phyloP scores from a whole-genome alignment of 805 yeast species.

The Starmera caribaea region DNA sequence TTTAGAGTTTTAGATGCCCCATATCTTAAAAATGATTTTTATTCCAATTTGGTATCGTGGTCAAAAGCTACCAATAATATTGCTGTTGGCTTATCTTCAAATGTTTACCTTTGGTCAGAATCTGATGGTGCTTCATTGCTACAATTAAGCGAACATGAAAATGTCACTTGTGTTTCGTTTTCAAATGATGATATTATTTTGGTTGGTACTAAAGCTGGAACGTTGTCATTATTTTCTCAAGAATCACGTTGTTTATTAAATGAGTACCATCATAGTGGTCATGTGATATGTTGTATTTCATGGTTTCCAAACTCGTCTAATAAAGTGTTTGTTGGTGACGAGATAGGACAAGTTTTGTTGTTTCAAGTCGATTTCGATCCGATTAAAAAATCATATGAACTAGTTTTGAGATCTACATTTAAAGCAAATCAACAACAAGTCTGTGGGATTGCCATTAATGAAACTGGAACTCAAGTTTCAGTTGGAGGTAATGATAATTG shows the following conservation, averaged over 20 bases:
- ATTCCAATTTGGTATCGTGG: slow-evolving; percentile 72
- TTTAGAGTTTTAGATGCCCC: slow-evolving; percentile 59
- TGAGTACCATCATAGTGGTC: slow-evolving; percentile 19
- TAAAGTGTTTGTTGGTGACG: slow-evolving; percentile 55
- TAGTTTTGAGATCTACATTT: slow-evolving; percentile 21
- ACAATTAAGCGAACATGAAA: slow-evolving; percentile 27
- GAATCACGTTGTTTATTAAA: slow-evolving; percentile 4
- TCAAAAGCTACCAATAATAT: slow-evolving; percentile 37
- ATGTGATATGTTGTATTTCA: slow-evolving; percentile 44
- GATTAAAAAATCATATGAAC: slow-evolving; percentile 6
- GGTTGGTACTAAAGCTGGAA: slow-evolving; percentile 52
- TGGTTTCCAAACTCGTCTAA: slow-evolving; percentile 41
- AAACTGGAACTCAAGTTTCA: slow-evolving; percentile 48
- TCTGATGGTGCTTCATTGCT: slow-evolving; percentile 35
- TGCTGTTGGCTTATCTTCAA: slow-evolving; percentile 56
- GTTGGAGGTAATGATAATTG: slow-evolving; percentile 81
- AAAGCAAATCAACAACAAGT: slow-evolving; percentile 48
- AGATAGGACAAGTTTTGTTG: slow-evolving; percentile 44
- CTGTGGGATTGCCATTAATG: slow-evolving; percentile 56
- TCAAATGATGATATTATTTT: slow-evolving; percentile 37
- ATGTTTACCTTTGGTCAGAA: slow-evolving; percentile 57
- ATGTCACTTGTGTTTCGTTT: slow-evolving; percentile 49
- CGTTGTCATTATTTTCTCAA: slow-evolving; percentile 36
- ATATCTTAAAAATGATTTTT: slow-evolving; percentile 64
- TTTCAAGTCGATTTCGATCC: slow-evolving; percentile 21